These are phyloP conservation scores for Theobroma grandiflorum DNA, from an alignment of 441 rosid genomes.

Conservation along the genomic window DNA sequence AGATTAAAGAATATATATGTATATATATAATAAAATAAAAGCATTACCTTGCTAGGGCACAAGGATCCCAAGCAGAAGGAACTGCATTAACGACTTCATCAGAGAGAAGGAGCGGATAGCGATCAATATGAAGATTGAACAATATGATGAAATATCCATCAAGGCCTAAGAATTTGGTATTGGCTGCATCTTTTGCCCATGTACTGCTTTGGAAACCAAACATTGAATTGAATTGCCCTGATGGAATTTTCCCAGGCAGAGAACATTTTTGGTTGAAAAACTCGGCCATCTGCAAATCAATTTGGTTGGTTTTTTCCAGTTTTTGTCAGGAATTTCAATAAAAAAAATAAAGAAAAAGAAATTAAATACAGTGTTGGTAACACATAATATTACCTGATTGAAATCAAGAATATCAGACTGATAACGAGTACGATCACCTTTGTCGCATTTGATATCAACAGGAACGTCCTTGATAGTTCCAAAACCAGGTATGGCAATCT, in stretches of 20 bases:
- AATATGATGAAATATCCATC: slow-evolving; percentile 72
- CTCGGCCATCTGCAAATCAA: slow-evolving; percentile 78
- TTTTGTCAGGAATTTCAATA: neutral
- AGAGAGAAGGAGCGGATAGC: slow-evolving; percentile 71
- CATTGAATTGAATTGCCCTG: slow-evolving; percentile 78
- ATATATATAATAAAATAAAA: neutral
- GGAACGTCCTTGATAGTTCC: slow-evolving; percentile 60
- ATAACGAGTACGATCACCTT: slow-evolving; percentile 80
- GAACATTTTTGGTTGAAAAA: slow-evolving; percentile 67
- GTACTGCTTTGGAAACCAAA: slow-evolving; percentile 70
- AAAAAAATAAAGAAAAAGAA: no score
- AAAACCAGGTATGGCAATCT: slow-evolving; percentile 67
- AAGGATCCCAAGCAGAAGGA: slow-evolving; percentile 86
- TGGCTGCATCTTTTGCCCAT: slow-evolving; percentile 82
- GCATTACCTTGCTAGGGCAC: slow-evolving; percentile 69
- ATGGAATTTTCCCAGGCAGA: slow-evolving; percentile 79
- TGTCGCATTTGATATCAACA: slow-evolving; percentile 74
- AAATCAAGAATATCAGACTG: slow-evolving; percentile 88
- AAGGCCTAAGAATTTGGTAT: slow-evolving; percentile 66
- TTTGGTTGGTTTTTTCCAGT: neutral
- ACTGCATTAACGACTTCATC: slow-evolving; percentile 70
- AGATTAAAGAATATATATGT: no score
- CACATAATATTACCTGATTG: slow-evolving; percentile 53
- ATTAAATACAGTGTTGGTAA: no score
- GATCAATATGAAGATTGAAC: slow-evolving; percentile 66